phyloP scores from a whole-genome alignment of 2,329 filamentous ascomycete species.

The Diaporthe citri region DNA sequence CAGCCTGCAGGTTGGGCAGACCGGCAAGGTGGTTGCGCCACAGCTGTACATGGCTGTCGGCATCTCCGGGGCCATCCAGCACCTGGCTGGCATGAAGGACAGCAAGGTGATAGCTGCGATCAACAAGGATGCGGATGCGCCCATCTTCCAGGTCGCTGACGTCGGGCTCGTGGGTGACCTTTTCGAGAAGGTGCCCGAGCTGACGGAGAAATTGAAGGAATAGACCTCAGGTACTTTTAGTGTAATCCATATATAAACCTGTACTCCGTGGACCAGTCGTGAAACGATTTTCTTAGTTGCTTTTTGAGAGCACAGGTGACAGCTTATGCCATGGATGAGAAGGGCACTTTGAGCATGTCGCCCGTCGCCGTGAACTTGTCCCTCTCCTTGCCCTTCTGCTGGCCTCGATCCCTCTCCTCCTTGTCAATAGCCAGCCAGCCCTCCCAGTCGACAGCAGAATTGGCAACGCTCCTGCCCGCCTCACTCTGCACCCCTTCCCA shows the following conservation, averaged over 20 bases:
- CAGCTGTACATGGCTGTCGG: constrained; percentile 95
- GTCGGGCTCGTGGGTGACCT: constrained; percentile 95
- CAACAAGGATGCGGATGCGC: constrained; percentile 97
- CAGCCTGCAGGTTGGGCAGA: constrained; percentile 97
- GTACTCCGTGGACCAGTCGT: neutral
- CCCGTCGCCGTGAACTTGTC: constrained; percentile 74
- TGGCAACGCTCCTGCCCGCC: constrained; percentile 52
- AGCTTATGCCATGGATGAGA: constrained; percentile 13
- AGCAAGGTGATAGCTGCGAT: constrained; percentile 99
- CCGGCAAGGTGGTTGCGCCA: constrained; percentile 97
- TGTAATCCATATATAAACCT: constrained; percentile 20
- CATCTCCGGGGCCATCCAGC: constrained; percentile 97
- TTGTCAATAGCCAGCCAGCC: constrained; percentile 88
- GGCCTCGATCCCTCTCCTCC: constrained; percentile 78
- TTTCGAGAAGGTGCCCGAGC: constrained; percentile 94
- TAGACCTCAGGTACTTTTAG: constrained; percentile 45
- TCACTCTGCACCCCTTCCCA: constrained; percentile 83
- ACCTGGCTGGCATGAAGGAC: constrained; percentile 99
- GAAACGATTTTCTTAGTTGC: neutral
- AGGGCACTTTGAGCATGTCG: constrained; percentile 64
- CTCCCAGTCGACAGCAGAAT: constrained; percentile 75
- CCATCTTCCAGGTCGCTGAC: constrained; percentile 98
- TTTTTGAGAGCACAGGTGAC: neutral
- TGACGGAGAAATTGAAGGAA: constrained; percentile 93
- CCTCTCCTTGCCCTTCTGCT: constrained; percentile 78